These are phyloP conservation scores for Metroxylon sagu DNA, from an alignment of 176 grass and related monocot genomes.

Conservation along the genomic window DNA sequence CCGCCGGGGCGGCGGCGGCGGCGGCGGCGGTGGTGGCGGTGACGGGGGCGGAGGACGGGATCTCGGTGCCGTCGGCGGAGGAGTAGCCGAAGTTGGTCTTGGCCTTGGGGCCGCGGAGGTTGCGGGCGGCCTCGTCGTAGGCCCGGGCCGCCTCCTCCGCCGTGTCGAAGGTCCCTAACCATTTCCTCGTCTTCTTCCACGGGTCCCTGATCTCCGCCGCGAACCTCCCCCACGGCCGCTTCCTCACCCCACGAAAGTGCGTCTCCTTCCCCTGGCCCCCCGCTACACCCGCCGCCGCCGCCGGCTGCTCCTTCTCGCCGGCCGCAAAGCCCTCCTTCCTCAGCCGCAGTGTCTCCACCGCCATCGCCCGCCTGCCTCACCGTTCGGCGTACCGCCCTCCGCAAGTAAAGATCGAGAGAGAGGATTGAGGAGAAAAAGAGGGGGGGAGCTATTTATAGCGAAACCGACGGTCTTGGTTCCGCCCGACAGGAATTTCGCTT, in stretches of 20 bases:
- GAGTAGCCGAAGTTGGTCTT: conserved; percentile 21
- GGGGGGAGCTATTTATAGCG: conserved; percentile 12
- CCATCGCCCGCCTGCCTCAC: too few species aligned
- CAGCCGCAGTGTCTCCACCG: too few species aligned
- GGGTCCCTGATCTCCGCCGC: conserved; percentile 24
- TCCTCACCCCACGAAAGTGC: conserved; percentile 19
- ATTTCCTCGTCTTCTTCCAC: conserved; percentile 26
- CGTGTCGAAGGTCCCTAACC: conserved; percentile 27
- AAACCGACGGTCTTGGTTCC: conserved; percentile 10
- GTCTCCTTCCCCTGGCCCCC: background rate
- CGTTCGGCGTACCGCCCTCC: too few species aligned
- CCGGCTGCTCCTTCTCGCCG: background rate
- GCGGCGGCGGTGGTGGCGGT: background rate
- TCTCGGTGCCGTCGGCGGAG: background rate
- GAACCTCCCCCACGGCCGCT: conserved; percentile 23
- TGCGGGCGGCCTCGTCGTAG: conserved; percentile 21
- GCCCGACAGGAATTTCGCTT: conserved; percentile 14
- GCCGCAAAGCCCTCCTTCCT: too few species aligned
- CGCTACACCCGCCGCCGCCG: background rate
- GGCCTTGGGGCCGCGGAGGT: conserved; percentile 16
- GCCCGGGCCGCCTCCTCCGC: conserved; percentile 26
- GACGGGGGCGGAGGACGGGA: background rate
- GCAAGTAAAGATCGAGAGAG: background rate
- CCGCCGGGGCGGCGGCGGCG: background rate
- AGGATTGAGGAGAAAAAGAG: background rate